Base-by-base conservation (phyloP, 1,284 basidiomycete genomes). In the Cystobasidium slooffiae region DNA sequence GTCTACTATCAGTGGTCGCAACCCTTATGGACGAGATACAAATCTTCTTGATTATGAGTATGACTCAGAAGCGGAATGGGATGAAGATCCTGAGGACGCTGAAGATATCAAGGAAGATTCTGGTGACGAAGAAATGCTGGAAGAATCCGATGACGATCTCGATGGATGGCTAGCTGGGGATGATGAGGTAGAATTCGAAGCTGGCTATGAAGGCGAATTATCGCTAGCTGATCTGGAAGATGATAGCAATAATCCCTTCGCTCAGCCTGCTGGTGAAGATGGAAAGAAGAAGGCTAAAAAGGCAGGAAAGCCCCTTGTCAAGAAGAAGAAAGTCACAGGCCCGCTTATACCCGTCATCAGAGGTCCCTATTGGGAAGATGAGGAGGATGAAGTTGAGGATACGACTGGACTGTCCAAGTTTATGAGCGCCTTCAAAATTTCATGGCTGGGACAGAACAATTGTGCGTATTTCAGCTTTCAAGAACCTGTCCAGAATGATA, bases 31-130 rank as follows among this genome's bases (percentile, higher is more conserved):
- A 3, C 86, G 86, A 76, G 93, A 94, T 79, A 84, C 87, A 7
- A 83, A 88, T 6, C 85, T 87, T 22, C 85, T 90, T 68, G 91
- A 94, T 82, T 94, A 94, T 81, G 85, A 86, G 14, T 91, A 92
- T 79, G 92, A 94, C 82, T 92, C 90, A 70, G 92, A 90, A 20
- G 91, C 88, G 77, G 91, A 93, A 78, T 93, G 91, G 91, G 91
- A 91, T 76, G 89, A 89, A 65, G 92, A 92, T 81, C 85, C 85
- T 22, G 84, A 84, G 20, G 90, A 87, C 12, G 89, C 88, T 46
- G 91, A 86, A 5, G 91, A 92, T 77, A 88, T 91, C 51, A 80
- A 81, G 59, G 80, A 81, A 52, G 70, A 79, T 18, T 74, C 66
- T 18, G 78, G 75, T 31, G 81, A 78, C 14, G 65, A 72, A 12